Percentiles rank a stretch among this genome's conserved stretches.
These are phyloP conservation scores for Podospora fimiseda DNA, from an alignment of 495 filamentous ascomycete species.

Conservation along the genomic window DNA sequence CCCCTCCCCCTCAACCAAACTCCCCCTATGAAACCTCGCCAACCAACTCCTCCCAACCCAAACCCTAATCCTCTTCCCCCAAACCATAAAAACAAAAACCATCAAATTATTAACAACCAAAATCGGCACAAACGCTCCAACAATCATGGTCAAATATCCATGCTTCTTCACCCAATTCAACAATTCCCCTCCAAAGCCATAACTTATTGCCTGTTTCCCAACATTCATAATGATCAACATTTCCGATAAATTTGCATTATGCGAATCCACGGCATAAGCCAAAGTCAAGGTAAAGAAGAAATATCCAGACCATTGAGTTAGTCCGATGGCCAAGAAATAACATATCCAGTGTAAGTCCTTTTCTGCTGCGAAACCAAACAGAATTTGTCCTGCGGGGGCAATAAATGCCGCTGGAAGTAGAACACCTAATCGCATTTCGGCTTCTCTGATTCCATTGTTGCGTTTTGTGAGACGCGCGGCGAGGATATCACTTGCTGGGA, in stretches of 20 bases:
- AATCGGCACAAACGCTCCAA: slow-evolving; percentile 27
- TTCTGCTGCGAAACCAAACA: slow-evolving; percentile 56
- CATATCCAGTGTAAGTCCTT: slow-evolving; percentile 52
- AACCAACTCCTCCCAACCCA: slow-evolving; percentile 28
- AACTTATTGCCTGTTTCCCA: slow-evolving; percentile 53
- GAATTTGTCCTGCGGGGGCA: slow-evolving; percentile 53
- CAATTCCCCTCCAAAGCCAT: slow-evolving; percentile 29
- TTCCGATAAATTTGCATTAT: slow-evolving; percentile 54
- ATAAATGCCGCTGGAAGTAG: slow-evolving; percentile 56
- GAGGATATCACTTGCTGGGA: slow-evolving; percentile 51
- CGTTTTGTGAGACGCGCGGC: slow-evolving; percentile 49
- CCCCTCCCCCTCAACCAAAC: slow-evolving; percentile 6
- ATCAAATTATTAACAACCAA: slow-evolving; percentile 29
- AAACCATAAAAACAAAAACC: slow-evolving; percentile 32
- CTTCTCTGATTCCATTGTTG: slow-evolving; percentile 60
- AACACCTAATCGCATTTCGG: slow-evolving; percentile 60
- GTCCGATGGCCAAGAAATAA: slow-evolving; percentile 50
- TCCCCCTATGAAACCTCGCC: slow-evolving; percentile 23
- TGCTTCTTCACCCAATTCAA: slow-evolving; percentile 32
- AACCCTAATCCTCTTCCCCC: slow-evolving; percentile 31
- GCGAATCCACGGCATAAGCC: slow-evolving; percentile 54
- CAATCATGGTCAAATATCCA: slow-evolving; percentile 28
- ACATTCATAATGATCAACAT: slow-evolving; percentile 57
- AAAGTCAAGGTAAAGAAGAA: slow-evolving; percentile 34
- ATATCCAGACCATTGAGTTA: slow-evolving; percentile 42